These are phyloP conservation scores for Theobroma grandiflorum DNA, from an alignment of 441 rosid genomes.

Conservation along the genomic window DNA sequence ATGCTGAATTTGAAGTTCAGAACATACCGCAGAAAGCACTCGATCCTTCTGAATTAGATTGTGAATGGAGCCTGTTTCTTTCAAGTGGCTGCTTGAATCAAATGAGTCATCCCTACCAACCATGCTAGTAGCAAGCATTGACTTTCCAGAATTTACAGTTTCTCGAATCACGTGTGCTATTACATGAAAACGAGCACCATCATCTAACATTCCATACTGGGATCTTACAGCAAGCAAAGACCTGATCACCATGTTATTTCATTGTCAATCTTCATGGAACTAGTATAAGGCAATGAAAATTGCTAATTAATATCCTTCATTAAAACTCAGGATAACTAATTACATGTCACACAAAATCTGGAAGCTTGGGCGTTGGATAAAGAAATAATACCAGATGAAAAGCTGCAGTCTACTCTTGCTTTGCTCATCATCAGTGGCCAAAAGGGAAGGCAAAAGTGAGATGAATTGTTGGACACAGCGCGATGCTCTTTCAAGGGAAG, in stretches of 20 bases:
- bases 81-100: slow-evolving; percentile 68
- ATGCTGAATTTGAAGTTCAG: slow-evolving; percentile 20
- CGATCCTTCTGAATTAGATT: slow-evolving; percentile 95
- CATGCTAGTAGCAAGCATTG: slow-evolving; percentile 84
- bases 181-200: slow-evolving; percentile 97
- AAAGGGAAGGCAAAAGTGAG: slow-evolving; percentile 84
- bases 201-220: slow-evolving; percentile 83
- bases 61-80: slow-evolving; percentile 74
- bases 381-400: slow-evolving; percentile 71
- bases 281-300: slow-evolving; percentile 14
- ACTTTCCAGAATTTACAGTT: slow-evolving; percentile 88
- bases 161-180: slow-evolving; percentile 94
- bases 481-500: slow-evolving; percentile 95
- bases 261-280: slow-evolving; percentile 34
- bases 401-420: slow-evolving; percentile 94
- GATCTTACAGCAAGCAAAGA: slow-evolving; percentile 85
- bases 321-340: slow-evolving; percentile 1
- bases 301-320: slow-evolving; percentile 14
- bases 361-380: slow-evolving; percentile 9
- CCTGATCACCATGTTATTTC: slow-evolving; percentile 54
- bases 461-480: slow-evolving; percentile 89
- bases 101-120: slow-evolving; percentile 76
- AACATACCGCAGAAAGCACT: slow-evolving; percentile 79
- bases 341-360: slow-evolving; percentile 19
- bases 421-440: slow-evolving; percentile 91